Percentiles rank a stretch among this genome's conserved stretches.
Conservation (phyloP, 2,329 filamentous ascomycete genomes). For the Arthrobotrys conoides region DNA sequence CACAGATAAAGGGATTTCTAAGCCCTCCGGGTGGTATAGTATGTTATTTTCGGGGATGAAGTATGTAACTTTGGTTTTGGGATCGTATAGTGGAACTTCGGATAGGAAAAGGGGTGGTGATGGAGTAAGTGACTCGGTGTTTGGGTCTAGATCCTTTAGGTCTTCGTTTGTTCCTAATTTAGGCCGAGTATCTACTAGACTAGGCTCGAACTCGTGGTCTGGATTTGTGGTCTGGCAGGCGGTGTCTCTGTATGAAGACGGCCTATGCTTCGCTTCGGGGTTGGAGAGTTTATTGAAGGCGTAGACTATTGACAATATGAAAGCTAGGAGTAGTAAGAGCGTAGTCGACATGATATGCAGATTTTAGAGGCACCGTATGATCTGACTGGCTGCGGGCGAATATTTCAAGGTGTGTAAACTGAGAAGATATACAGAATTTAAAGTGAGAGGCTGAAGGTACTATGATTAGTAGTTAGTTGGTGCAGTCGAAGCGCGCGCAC, state of each 20-base stretch:
- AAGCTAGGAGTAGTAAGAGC: not conserved
- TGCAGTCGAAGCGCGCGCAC: no score
- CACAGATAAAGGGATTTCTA: conserved; percentile 32
- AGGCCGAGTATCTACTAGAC: not conserved
- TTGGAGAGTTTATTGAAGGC: not conserved
- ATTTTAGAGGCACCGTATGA: no score
- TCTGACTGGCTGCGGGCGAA: no score
- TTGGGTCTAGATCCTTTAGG: not conserved
- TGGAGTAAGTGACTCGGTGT: not conserved
- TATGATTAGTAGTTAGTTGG: no score
- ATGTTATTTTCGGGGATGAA: not conserved
- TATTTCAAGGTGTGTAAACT: no score
- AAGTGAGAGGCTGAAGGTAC: no score
- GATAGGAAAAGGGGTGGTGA: not conserved
- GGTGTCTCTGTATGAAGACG: not conserved
- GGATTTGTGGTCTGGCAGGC: conserved; percentile 15
- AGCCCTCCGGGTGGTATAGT: not conserved
- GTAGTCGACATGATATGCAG: not conserved
- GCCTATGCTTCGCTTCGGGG: not conserved
- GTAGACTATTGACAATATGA: not conserved
- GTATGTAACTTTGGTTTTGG: conserved; percentile 4
- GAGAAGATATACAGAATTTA: no score
- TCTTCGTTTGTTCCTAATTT: not conserved
- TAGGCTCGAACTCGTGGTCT: not conserved
- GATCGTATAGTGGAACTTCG: conserved; percentile 21